A percentile compares a stretch with the other conserved stretches of the same genome.
Conservation (phyloP, 1,139 yeast species). For the Nematodospora anomalae region DNA sequence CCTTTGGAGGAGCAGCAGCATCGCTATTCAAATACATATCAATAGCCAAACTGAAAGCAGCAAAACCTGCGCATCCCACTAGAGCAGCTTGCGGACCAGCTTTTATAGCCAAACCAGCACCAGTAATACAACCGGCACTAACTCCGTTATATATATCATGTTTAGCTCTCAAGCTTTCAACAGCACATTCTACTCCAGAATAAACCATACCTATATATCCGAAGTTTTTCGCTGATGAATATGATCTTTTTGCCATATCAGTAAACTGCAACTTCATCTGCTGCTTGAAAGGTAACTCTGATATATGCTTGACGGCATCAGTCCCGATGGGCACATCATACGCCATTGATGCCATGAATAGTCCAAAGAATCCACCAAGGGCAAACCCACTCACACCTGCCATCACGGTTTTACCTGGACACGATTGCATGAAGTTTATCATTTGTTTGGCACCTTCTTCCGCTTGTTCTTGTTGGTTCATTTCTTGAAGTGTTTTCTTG, state of each 20-base stretch:
- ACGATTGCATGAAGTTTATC: constrained; percentile 83
- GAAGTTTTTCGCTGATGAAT: constrained; percentile 86
- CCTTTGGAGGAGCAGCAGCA: constrained; percentile 77
- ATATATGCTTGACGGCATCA: constrained; percentile 53
- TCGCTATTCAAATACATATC: constrained; percentile 89
- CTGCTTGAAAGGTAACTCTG: constrained; percentile 87
- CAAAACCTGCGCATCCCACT: constrained; percentile 96
- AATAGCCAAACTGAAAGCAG: constrained; percentile 92
- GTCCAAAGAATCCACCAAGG: constrained; percentile 93
- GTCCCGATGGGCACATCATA: constrained; percentile 78
- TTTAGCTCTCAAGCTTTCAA: constrained; percentile 84
- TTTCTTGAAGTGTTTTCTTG: constrained; percentile 55
- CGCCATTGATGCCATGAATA: constrained; percentile 94
- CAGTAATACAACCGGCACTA: constrained; percentile 93
- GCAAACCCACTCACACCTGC: constrained; percentile 95
- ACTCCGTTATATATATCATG: constrained; percentile 92
- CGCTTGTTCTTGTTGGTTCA: constrained; percentile 92
- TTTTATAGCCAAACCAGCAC: constrained; percentile 85
- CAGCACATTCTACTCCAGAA: constrained; percentile 91
- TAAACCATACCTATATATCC: constrained; percentile 93
- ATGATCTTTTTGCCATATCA: constrained; percentile 90
- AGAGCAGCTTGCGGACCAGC: constrained; percentile 93
- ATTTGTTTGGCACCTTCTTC: constrained; percentile 86
- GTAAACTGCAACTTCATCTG: constrained; percentile 89
- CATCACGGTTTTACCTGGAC: constrained; percentile 91